phyloP scores from a whole-genome alignment of 345 rosid species.

The Acer saccharum region DNA sequence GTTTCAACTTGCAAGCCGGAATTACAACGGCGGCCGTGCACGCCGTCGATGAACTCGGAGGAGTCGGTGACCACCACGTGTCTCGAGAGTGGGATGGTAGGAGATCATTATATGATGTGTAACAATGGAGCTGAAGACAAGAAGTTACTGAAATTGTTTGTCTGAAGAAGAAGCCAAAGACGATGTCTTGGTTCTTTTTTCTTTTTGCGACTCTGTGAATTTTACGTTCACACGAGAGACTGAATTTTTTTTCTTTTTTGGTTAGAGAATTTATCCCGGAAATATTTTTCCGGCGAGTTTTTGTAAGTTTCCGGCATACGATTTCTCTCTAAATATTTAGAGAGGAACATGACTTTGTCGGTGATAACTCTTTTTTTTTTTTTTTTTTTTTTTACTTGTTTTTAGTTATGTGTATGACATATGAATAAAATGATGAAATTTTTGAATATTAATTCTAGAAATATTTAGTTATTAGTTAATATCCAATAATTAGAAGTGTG shows the following conservation, averaged over 20 bases:
- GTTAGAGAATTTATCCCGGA: slow-evolving; percentile 30
- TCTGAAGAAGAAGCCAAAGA: slow-evolving; percentile 37
- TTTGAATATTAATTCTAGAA: slow-evolving; percentile 1
- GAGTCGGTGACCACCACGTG: slow-evolving; percentile 79
- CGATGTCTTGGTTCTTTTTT: neutral
- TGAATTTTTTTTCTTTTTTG: slow-evolving; percentile 2
- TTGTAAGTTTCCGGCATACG: slow-evolving; percentile 47
- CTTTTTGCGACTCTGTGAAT: slow-evolving; percentile 15
- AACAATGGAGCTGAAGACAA: slow-evolving; percentile 40
- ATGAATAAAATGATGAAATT: slow-evolving; percentile 23
- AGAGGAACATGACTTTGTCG: slow-evolving; percentile 63
- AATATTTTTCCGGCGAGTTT: slow-evolving; percentile 49
- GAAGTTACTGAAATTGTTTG: slow-evolving; percentile 59
- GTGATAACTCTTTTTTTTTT: slow-evolving; percentile 17
- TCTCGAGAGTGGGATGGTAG: slow-evolving; percentile 43
- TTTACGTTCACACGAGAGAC: slow-evolving; percentile 23
- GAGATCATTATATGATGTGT: slow-evolving; percentile 24
- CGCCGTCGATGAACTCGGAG: slow-evolving; percentile 91
- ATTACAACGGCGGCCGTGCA: slow-evolving; percentile 52
- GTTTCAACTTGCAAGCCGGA: slow-evolving; percentile 29
- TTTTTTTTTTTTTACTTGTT: neutral
- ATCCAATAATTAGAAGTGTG: neutral
- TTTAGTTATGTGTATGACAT: slow-evolving; percentile 19
- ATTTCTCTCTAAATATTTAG: slow-evolving; percentile 44
- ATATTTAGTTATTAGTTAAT: too few relatives aligned